These are phyloP conservation scores for Plasmopara muralis DNA, from an alignment of 352 stramenopile species.

Conservation along the genomic window DNA sequence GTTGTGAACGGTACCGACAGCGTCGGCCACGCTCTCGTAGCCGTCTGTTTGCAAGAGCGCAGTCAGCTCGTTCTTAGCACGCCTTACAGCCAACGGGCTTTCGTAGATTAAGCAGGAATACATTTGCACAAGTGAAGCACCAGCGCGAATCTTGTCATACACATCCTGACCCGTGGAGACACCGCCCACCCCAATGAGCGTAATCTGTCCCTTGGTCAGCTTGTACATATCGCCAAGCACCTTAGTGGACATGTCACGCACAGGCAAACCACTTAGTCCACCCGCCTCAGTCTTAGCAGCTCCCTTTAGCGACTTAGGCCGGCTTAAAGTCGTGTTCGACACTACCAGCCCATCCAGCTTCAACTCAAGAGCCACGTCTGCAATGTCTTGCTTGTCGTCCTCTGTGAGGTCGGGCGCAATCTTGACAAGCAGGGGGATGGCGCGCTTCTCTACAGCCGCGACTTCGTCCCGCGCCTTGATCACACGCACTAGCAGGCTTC, in stretches of 20 bases:
- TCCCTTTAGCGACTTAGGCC: slow-evolving; percentile 76
- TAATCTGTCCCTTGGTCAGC: slow-evolving; percentile 89
- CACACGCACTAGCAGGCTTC: slow-evolving; percentile 65
- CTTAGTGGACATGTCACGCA: slow-evolving; percentile 91
- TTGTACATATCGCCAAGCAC: slow-evolving; percentile 94
- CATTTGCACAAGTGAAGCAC: slow-evolving; percentile 92
- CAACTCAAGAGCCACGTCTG: slow-evolving; percentile 78
- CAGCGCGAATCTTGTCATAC: slow-evolving; percentile 97
- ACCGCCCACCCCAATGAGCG: slow-evolving; percentile 95
- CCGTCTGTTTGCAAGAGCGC: slow-evolving; percentile 77
- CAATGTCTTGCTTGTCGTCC: slow-evolving; percentile 94
- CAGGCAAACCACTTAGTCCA: slow-evolving; percentile 92
- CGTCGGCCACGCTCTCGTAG: slow-evolving; percentile 74
- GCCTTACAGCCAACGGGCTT: slow-evolving; percentile 77
- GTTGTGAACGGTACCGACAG: slow-evolving; percentile 80
- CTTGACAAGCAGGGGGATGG: slow-evolving; percentile 94
- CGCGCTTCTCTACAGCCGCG: slow-evolving; percentile 40
- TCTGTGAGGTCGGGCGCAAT: slow-evolving; percentile 94
- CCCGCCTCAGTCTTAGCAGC: slow-evolving; percentile 80
- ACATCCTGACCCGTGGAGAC: slow-evolving; percentile 90
- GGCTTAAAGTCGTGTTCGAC: slow-evolving; percentile 94
- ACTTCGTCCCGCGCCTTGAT: slow-evolving; percentile 62
- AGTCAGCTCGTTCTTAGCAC: slow-evolving; percentile 86
- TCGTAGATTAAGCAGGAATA: slow-evolving; percentile 92
- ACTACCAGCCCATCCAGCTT: slow-evolving; percentile 95